phyloP scores from a whole-genome alignment of 2,329 filamentous ascomycete genomes.

The Dactylellina drechsleri region DNA sequence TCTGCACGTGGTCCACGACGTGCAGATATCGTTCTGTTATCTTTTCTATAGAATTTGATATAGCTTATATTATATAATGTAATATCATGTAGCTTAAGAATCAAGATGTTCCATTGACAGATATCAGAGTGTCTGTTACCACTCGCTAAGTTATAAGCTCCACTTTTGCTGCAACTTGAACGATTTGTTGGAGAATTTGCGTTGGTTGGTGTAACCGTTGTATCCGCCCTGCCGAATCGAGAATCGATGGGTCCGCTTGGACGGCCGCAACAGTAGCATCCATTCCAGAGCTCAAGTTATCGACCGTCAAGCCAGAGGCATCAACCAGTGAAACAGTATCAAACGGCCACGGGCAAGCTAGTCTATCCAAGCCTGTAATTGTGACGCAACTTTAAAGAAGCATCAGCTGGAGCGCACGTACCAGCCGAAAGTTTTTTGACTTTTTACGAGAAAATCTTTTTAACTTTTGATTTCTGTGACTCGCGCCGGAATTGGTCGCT shows the following conservation, averaged over 20 bases:
- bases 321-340: slow-evolving; percentile 52
- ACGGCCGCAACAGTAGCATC: slow-evolving; percentile 52
- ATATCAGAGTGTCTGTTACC: too few relatives aligned
- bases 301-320: not conserved
- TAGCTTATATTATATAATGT: too few relatives aligned
- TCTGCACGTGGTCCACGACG: too few relatives aligned
- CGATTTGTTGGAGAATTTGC: slow-evolving; percentile 39
- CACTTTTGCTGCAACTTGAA: slow-evolving; percentile 39
- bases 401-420: too few relatives aligned
- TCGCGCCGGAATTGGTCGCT: not conserved
- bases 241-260: not conserved
- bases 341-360: slow-evolving; percentile 29
- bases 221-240: slow-evolving; percentile 54
- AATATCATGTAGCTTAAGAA: too few relatives aligned
- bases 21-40: too few relatives aligned
- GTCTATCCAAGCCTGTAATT: slow-evolving; percentile 6
- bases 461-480: too few relatives aligned
- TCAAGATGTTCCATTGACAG: too few relatives aligned
- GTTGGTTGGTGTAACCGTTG: slow-evolving; percentile 53
- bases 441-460: not conserved
- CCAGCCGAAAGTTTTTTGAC: not conserved
- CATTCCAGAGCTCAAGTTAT: slow-evolving; percentile 11
- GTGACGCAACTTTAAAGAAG: slow-evolving; percentile 34
- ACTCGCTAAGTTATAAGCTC: too few relatives aligned
- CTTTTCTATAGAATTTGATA: too few relatives aligned